phyloP scores from a whole-genome alignment of 148 eudicot genomes.

The Rhododendron mucronatum region DNA sequence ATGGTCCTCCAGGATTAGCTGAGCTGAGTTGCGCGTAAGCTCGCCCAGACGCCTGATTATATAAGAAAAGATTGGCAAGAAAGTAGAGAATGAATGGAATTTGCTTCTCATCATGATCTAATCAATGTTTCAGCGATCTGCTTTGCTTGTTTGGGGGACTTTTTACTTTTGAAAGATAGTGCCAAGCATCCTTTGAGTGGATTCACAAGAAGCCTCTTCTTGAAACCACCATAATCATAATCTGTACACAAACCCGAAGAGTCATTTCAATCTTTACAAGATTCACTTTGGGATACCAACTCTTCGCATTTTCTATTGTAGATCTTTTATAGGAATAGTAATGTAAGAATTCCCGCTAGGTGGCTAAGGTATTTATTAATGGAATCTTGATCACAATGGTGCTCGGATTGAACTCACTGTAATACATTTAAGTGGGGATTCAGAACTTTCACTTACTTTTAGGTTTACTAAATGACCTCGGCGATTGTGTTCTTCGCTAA shows the following conservation, averaged over 20 bases:
- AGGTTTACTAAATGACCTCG: not conserved
- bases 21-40: too few relatives aligned
- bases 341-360: not conserved
- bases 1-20: not conserved
- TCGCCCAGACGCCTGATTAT: too few relatives aligned
- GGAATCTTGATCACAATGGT: not conserved
- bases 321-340: not conserved
- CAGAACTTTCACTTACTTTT: not conserved
- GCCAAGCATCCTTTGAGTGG: not conserved
- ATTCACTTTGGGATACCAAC: not conserved
- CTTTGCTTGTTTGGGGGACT: too few relatives aligned
- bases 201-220: not conserved
- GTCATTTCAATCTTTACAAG: not conserved
- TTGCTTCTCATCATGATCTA: not conserved
- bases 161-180: too few relatives aligned
- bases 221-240: not conserved
- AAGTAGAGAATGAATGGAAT: not conserved
- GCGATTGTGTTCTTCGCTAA: not conserved
- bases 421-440: not conserved
- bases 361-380: not conserved
- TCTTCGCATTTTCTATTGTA: not conserved
- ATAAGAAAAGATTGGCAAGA: not conserved
- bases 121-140: not conserved
- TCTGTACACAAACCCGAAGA: not conserved
- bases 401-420: not conserved